phyloP scores from a whole-genome alignment of 306 rosid genomes.

The Lathyrus sativus region DNA sequence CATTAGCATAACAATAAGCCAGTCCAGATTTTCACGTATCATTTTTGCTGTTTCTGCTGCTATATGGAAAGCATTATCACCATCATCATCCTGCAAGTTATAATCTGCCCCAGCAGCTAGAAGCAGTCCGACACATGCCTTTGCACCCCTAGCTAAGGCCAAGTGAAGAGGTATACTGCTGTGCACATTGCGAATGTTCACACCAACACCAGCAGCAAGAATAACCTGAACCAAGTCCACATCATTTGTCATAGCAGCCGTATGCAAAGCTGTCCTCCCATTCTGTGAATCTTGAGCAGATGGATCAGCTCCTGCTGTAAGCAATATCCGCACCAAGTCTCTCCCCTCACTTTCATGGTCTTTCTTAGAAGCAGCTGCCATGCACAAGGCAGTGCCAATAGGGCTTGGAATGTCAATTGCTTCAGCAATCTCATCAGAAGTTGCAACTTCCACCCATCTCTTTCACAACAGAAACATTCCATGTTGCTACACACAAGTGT shows the following conservation, averaged over 20 bases:
- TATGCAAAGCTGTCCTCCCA: too few relatives aligned
- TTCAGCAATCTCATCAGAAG: conserved; percentile 72
- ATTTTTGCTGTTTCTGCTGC: conserved; percentile 94
- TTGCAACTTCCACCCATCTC: conserved; percentile 94
- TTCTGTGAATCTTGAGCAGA: too few relatives aligned
- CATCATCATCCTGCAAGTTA: conserved; percentile 88
- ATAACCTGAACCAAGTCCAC: too few relatives aligned
- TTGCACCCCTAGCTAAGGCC: conserved; percentile 96
- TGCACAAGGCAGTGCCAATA: conserved; percentile 90
- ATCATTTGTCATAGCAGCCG: too few relatives aligned
- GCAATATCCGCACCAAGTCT: too few relatives aligned
- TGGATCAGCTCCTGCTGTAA: too few relatives aligned
- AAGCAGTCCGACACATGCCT: conserved; percentile 89
- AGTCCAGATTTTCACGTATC: conserved; percentile 95
- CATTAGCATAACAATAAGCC: too few relatives aligned
- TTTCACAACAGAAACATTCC: conserved; percentile 93
- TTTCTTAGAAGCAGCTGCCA: conserved; percentile 97
- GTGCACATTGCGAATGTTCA: too few relatives aligned
- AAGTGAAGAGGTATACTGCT: conserved; percentile 97
- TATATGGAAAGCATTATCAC: conserved; percentile 93
- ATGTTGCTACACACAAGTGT: conserved; percentile 92
- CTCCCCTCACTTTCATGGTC: conserved; percentile 93
- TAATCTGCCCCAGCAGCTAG: conserved; percentile 84
- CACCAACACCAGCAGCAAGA: too few relatives aligned
- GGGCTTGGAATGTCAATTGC: conserved; percentile 82